Evolutionary conservation across 2,329 filamentous ascomycete species (phyloP), one percentile per base, ranked within the genome.

Genomic region (Colletotrichum lentis): DNA sequence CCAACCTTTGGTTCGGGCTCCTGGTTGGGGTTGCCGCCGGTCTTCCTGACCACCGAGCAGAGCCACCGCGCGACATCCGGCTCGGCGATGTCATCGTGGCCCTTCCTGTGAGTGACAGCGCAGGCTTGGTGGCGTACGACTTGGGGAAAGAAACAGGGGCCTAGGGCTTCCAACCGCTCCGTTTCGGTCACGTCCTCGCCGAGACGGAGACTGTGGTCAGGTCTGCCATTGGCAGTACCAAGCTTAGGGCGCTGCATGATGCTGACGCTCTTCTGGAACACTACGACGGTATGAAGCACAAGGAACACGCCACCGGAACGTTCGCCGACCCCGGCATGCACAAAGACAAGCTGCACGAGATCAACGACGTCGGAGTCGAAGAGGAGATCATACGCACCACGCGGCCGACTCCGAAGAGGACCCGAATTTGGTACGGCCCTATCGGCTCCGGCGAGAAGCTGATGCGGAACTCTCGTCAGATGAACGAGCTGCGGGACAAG

Each of bases 41-140:
- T 0, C 73, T 80, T 2, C 78, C 77, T 0, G 71, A 76, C 35
- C 67, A 77, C 3, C 56, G 49, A 1, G 41, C 56, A 46, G 56
- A 0, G 1, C 76, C 77, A 0, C 71, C 73, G 1, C 70, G 71
- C 2, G 78, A 80, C 67, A 80, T 80, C 14, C 75, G 79, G 3
- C 73, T 80, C n/a, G 79, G 78, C 1, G 77, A 80, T 69, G 73
- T 80, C 0, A 73, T 81, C 5, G 76, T 81, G 1, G 75, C 72
- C 7, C 53, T 77, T 2, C 66, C 74, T 0, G 59, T 73, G 0
- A 71, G 72, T 0, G 72, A 77, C 0, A 72, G 67, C 18, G 64
- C 76, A 0, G 77, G 71, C 0, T 49, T 79, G 0, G 53, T 80
- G 1, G 71, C 76, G 0, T 81, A 80, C 35, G 74, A 76, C 1